A percentile compares a stretch with the other conserved stretches of the same genome.
These are phyloP conservation scores for Berkeleyomyces rouxiae DNA, from an alignment of 2,329 filamentous ascomycete species.

Conservation along the genomic window DNA sequence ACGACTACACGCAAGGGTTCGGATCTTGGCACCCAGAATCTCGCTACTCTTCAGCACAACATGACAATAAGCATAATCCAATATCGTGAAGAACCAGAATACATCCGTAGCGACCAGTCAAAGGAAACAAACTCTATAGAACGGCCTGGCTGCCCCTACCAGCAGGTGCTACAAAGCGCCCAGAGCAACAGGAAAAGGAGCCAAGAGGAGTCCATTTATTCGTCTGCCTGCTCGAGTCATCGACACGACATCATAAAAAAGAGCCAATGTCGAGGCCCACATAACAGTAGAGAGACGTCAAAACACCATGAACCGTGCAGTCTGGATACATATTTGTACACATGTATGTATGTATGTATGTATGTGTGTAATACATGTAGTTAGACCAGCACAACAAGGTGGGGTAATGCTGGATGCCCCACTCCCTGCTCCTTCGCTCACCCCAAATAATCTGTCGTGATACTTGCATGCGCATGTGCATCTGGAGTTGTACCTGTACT, in stretches of 20 bases:
- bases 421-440: background rate
- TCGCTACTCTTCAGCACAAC: background rate
- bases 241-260: background rate
- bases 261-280: background rate
- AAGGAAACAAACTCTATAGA: background rate
- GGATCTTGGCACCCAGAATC: background rate
- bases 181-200: background rate
- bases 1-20: background rate
- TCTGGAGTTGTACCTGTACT: background rate
- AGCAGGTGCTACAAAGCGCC: background rate
- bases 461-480: background rate
- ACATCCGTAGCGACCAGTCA: background rate
- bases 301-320: background rate
- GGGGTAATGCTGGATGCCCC: background rate
- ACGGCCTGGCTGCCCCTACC: background rate
- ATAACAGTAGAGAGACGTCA: background rate
- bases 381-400: background rate
- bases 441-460: background rate
- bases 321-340: too few species aligned
- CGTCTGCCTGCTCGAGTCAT: background rate
- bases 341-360: too few species aligned
- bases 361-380: too few species aligned
- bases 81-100: background rate
- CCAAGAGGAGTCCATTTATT: background rate
- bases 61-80: constrained; percentile 2